These are phyloP conservation scores for Datisca glomerata DNA, from an alignment of 306 rosid species.

Conservation along the genomic window DNA sequence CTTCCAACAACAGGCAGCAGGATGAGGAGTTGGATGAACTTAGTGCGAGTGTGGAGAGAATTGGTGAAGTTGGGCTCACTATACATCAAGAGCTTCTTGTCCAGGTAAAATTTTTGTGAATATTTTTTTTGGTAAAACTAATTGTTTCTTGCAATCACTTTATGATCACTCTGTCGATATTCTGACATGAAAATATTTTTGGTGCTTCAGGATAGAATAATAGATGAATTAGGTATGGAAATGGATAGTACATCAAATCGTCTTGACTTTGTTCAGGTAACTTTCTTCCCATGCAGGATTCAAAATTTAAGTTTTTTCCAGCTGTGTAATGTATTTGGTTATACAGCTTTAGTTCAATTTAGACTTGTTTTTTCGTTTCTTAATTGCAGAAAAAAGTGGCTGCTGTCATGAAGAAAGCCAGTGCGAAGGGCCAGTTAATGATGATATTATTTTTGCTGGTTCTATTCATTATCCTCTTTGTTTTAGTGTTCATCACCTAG, in stretches of 20 bases:
- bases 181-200: background rate
- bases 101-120: conserved; percentile 50
- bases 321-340: too few relatives aligned
- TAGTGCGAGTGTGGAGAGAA: conserved; percentile 82
- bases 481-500: conserved; percentile 82
- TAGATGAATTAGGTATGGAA: conserved; percentile 80
- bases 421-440: conserved; percentile 82
- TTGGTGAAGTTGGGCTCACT: conserved; percentile 96
- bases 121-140: too few relatives aligned
- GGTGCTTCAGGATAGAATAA: conserved; percentile 62
- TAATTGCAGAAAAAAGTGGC: conserved; percentile 91
- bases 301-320: too few relatives aligned
- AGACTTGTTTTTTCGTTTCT: too few relatives aligned
- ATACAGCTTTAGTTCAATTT: too few relatives aligned
- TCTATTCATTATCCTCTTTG: conserved; percentile 74
- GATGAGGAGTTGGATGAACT: conserved; percentile 96
- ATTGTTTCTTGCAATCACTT: background rate
- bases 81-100: conserved; percentile 85
- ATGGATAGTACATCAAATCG: conserved; percentile 95
- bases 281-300: too few relatives aligned
- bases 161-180: background rate
- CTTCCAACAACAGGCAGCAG: conserved; percentile 61
- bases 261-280: conserved; percentile 93
- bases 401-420: conserved; percentile 90
- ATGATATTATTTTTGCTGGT: conserved; percentile 76